These are phyloP conservation scores for Aquilaria yunnanensis DNA, from an alignment of 345 rosid genomes.

Conservation along the genomic window DNA sequence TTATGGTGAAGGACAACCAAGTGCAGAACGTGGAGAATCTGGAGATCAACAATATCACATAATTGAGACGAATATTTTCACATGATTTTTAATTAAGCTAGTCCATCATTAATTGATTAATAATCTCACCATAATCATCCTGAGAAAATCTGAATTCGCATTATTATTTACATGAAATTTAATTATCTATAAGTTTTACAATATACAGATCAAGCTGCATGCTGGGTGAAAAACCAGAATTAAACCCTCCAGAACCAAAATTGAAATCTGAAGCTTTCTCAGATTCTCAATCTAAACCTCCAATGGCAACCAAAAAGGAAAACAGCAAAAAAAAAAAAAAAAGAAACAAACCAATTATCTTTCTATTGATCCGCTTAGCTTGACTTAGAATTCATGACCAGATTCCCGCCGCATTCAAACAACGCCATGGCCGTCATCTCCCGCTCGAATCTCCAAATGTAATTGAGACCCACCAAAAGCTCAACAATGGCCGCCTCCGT, in stretches of 20 bases:
- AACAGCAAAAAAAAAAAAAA: background rate
- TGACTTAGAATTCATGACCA: constrained; percentile 21
- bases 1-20: too few relatives aligned
- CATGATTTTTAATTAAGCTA: constrained; percentile 14
- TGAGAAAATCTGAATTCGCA: constrained; percentile 11
- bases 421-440: constrained; percentile 92
- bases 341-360: constrained; percentile 3
- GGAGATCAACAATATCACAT: too few relatives aligned
- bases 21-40: too few relatives aligned
- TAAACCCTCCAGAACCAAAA: constrained; percentile 20
- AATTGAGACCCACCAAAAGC: constrained; percentile 89
- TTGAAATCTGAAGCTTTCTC: constrained; percentile 9
- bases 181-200: constrained; percentile 4
- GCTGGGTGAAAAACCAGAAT: constrained; percentile 12
- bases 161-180: constrained; percentile 18
- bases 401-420: constrained; percentile 48
- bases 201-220: constrained; percentile 21
- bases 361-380: constrained; percentile 18
- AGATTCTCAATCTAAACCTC: constrained; percentile 26
- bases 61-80: constrained; percentile 14
- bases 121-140: background rate
- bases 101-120: too few relatives aligned
- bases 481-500: constrained; percentile 93
- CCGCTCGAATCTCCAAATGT: constrained; percentile 93
- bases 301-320: constrained; percentile 16